Conservation (phyloP, 371 early-diverging fungal species). For the Quaeritorhiza haematococci region DNA sequence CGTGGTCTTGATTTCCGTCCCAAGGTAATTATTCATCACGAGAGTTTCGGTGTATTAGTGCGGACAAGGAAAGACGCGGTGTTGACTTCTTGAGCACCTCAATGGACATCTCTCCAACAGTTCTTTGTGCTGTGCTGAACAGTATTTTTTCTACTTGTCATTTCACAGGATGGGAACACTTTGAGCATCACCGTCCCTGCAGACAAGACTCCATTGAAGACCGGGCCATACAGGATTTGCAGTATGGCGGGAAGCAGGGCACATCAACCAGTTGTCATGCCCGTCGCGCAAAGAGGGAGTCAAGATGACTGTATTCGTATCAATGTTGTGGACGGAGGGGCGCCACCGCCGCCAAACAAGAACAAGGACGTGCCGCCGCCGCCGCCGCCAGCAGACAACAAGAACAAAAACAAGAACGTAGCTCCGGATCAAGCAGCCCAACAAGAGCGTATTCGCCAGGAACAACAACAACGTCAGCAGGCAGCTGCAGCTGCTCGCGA, state of each 20-base stretch:
- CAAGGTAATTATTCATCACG: no score
- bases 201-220: slow-evolving; percentile 1
- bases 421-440: background rate
- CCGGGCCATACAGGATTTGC: slow-evolving; percentile 30
- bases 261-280: slow-evolving; percentile 35
- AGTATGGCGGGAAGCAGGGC: slow-evolving; percentile 20
- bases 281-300: slow-evolving; percentile 35
- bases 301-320: slow-evolving; percentile 41
- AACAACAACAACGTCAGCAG: background rate
- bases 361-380: no score
- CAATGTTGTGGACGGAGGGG: background rate
- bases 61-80: no score
- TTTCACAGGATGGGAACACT: background rate
- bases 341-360: background rate
- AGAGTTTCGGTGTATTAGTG: no score
- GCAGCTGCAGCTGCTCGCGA: background rate
- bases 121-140: no score
- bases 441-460: background rate
- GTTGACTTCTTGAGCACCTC: no score
- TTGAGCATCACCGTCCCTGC: slow-evolving; percentile 20
- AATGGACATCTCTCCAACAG: no score
- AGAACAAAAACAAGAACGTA: no score
- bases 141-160: no score
- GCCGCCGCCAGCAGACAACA: no score
- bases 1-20: no score